Conservation (phyloP, 768 basidiomycete species). For the Mycena epipterygia region DNA sequence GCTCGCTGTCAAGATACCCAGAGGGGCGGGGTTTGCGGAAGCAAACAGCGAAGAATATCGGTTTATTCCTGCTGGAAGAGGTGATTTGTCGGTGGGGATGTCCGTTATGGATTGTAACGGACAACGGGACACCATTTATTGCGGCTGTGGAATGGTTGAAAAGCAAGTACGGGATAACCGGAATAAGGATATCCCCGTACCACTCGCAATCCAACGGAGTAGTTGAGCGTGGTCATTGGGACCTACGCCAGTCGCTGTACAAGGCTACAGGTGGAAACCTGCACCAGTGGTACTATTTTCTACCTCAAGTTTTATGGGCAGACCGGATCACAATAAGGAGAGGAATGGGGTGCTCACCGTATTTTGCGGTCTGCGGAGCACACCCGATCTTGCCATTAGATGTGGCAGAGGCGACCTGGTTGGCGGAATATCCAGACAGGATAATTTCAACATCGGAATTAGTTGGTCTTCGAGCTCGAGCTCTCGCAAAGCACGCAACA, state of each 20-base stretch:
- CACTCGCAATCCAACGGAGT: slow-evolving; percentile 58
- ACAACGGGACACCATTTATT: slow-evolving; percentile 51
- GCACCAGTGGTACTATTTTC: slow-evolving; percentile 38
- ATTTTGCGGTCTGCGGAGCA: slow-evolving; percentile 37
- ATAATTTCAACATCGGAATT: slow-evolving; percentile 34
- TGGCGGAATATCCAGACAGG: slow-evolving; percentile 34
- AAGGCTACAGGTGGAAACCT: slow-evolving; percentile 38
- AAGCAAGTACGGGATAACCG: slow-evolving; percentile 47
- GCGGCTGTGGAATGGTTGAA: slow-evolving; percentile 38
- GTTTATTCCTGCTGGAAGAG: slow-evolving; percentile 44
- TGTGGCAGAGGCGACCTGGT: slow-evolving; percentile 44
- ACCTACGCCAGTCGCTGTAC: slow-evolving; percentile 41
- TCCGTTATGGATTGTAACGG: slow-evolving; percentile 49
- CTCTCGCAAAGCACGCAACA: slow-evolving; percentile 25
- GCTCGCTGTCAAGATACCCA: slow-evolving; percentile 38
- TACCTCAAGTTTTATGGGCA: slow-evolving; percentile 39
- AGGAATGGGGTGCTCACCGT: slow-evolving; percentile 38
- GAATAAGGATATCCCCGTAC: slow-evolving; percentile 57
- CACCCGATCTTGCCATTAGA: slow-evolving; percentile 42
- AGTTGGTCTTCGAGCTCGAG: slow-evolving; percentile 30
- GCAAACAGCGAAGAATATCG: slow-evolving; percentile 41
- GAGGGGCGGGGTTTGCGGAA: slow-evolving; percentile 39
- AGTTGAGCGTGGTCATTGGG: slow-evolving; percentile 48
- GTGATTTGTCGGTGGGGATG: slow-evolving; percentile 56
- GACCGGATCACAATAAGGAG: slow-evolving; percentile 35